Evolutionary conservation across 2,329 filamentous ascomycete genomes (phyloP).

Genomic region (Knufia fluminis): DNA sequence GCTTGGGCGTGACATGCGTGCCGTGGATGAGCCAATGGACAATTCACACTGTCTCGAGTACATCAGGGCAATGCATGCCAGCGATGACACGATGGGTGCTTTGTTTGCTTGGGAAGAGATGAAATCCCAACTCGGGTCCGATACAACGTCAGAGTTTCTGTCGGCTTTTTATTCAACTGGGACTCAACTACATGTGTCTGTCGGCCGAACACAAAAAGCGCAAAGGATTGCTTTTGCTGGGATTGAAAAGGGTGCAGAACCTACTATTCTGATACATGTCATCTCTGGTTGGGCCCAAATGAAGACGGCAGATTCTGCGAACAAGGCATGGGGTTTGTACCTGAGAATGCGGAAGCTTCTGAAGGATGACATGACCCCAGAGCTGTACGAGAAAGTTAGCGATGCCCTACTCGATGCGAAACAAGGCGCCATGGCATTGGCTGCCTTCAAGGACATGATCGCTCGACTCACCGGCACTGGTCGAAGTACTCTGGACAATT

Average conservation of each 20-base stretch:
- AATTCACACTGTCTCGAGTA: conserved; percentile 54
- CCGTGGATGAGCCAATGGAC: conserved; percentile 47
- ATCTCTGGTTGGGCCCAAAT: conserved; percentile 56
- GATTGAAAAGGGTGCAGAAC: conserved; percentile 21
- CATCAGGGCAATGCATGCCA: conserved; percentile 58
- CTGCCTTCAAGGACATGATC: conserved; percentile 87
- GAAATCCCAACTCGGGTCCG: conserved; percentile 8
- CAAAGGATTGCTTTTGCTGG: conserved; percentile 40
- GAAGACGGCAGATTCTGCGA: conserved; percentile 39
- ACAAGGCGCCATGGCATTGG: conserved; percentile 57
- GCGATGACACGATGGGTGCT: conserved; percentile 51
- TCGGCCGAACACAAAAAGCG: conserved; percentile 39
- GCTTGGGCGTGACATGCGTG: conserved; percentile 57
- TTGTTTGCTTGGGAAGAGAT: conserved; percentile 53
- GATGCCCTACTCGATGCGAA: conserved; percentile 60
- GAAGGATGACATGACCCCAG: conserved; percentile 53
- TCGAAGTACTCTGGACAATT: conserved; percentile 39
- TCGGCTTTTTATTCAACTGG: conserved; percentile 40
- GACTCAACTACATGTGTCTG: conserved; percentile 41
- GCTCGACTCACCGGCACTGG: conserved; percentile 43
- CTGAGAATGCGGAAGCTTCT: conserved; percentile 53
- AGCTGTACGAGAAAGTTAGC: conserved; percentile 68
- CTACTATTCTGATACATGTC: conserved; percentile 48
- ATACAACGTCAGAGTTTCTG: background rate
- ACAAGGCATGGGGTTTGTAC: conserved; percentile 60